Conservation (phyloP, 116 monocot genomes). For the Posidonia oceanica region DNA sequence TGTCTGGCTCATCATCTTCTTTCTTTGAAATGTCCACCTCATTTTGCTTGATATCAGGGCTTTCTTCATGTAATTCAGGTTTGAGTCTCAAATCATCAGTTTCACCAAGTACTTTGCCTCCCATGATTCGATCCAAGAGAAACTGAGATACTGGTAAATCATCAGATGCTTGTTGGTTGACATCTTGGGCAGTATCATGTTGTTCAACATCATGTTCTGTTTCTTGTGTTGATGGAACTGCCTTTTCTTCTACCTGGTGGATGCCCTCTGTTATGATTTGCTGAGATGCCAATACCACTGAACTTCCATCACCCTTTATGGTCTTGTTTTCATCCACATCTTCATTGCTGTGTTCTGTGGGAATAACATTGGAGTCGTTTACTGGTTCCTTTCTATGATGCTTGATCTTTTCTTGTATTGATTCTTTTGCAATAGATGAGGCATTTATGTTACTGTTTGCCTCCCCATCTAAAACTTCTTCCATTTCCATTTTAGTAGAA, state of each 20-base stretch:
- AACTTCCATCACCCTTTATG: neutral
- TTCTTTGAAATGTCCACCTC: neutral
- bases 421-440: neutral
- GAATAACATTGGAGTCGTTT: neutral
- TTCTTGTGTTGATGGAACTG: neutral
- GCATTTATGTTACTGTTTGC: neutral
- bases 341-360: neutral
- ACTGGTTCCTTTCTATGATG: neutral
- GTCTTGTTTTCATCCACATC: neutral
- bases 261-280: neutral
- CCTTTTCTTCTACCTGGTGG: neutral
- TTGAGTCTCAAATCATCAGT: neutral
- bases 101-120: neutral
- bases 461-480: neutral
- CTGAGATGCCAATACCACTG: conserved; percentile 4
- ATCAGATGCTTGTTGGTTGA: neutral
- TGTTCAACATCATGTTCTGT: neutral
- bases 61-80: neutral
- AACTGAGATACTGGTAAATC: conserved; percentile 9
- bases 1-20: neutral
- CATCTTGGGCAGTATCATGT: neutral
- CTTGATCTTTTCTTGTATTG: neutral
- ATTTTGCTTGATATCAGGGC: neutral
- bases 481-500: neutral
- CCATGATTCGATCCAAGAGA: conserved; percentile 1